phyloP scores from a whole-genome alignment of 2,329 filamentous ascomycete species.

The Orbilia blumenaviensis region DNA sequence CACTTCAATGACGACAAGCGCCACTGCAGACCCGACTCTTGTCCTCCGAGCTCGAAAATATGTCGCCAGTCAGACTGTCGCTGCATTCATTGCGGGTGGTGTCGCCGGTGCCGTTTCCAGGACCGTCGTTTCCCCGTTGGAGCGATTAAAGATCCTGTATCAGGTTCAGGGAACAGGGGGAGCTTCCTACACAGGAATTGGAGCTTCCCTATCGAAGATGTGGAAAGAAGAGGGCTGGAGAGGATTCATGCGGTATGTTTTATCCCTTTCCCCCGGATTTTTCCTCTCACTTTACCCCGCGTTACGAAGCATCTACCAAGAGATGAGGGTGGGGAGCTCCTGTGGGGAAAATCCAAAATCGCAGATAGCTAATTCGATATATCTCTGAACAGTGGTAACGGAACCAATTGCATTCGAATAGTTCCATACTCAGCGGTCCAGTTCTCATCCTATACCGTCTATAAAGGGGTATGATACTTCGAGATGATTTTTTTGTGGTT shows the following conservation, averaged over 20 bases:
- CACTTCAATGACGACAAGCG: conserved; percentile 50
- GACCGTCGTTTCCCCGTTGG: conserved; percentile 94
- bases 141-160: conserved; percentile 96
- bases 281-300: neutral
- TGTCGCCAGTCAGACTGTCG: conserved; percentile 82
- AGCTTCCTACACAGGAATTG: conserved; percentile 92
- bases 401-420: conserved; percentile 97
- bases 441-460: conserved; percentile 97
- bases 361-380: conserved; percentile 20
- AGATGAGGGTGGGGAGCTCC: neutral
- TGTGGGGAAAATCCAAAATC: conserved; percentile 2
- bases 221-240: conserved; percentile 96
- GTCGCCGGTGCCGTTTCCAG: conserved; percentile 96
- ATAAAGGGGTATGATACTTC: conserved; percentile 77
- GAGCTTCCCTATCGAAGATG: conserved; percentile 90
- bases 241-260: conserved; percentile 80
- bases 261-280: neutral
- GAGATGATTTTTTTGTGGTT: neutral
- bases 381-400: conserved; percentile 72
- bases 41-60: conserved; percentile 60
- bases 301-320: neutral
- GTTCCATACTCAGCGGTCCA: conserved; percentile 98
- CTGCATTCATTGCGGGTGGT: conserved; percentile 92
- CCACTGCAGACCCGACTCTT: conserved; percentile 25
- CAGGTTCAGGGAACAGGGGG: conserved; percentile 91